Base-by-base conservation (phyloP, 371 early-diverging fungal species). In the Mortierella sp. region DNA sequence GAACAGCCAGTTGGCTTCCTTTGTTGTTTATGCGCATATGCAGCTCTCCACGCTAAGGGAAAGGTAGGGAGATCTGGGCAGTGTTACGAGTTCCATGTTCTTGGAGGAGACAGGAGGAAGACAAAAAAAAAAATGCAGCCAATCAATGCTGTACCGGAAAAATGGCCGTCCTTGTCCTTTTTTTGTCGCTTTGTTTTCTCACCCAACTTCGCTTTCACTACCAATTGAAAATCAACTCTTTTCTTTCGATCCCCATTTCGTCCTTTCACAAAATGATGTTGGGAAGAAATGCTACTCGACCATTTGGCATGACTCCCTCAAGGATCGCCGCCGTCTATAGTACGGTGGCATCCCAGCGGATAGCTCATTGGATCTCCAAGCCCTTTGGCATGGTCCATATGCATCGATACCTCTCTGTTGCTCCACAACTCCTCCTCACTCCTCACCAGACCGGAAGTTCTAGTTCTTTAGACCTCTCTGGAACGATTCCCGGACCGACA, bases 221-320 rank as follows among this genome's bases (percentile, higher is more conserved):
- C n/a, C n/a, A n/a, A 21, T 7, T 24, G 24, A 8, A 3, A 15
- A 39, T 37, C 4, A 14, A n/a, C 43, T 12, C 23, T 39, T 12
- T 0, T 34, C 14, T 23, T 37, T 37, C 41, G 7, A 5, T 23
- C 53, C 30, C 34, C 52, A 51, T n/a, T n/a, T n/a, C n/a, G n/a
- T n/a, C n/a, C n/a, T n/a, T n/a, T n/a, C n/a, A n/a, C n/a, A n/a
- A n/a, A 24, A 27, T 34, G 37, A 72, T 72, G 73, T 50, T 75
- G 52, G 76, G 69, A 50, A 62, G 76, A 47, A 68, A 68, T 39
- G 69, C 69, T 14, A 37, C 69, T 43, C 59, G 76, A 19, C 69
- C 76, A 32, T 56, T 75, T 47, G 76, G 76, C 49, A 62, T 73
- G 64, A 21, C 75, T 9, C 75, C 75, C 31, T 44, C 68, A 14